phyloP scores from a whole-genome alignment of 108 stramenopile species.

The Aurantiochytrium sp. region DNA sequence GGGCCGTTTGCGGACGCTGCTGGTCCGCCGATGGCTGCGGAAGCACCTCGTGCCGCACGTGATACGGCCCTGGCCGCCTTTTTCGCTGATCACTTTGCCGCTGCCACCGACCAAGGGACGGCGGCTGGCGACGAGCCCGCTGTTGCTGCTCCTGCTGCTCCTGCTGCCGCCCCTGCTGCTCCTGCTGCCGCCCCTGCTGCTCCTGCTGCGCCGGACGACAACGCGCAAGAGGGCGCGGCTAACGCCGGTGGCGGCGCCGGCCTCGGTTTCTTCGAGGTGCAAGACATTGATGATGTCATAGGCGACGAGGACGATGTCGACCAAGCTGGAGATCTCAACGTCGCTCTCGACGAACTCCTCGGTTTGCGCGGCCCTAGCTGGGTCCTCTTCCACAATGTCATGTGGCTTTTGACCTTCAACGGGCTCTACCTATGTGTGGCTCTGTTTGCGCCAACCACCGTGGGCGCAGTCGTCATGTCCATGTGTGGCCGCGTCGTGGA shows the following conservation, averaged over 20 bases:
- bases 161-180: no score
- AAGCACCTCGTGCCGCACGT: no score
- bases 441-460: conserved; percentile 3
- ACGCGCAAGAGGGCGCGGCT: no score
- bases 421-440: conserved; percentile 13
- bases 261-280: neutral
- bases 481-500: neutral
- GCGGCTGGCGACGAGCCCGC: no score
- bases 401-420: conserved; percentile 24
- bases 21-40: no score
- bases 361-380: conserved; percentile 14
- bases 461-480: neutral
- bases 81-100: no score
- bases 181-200: no score
- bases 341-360: conserved; percentile 17
- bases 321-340: neutral
- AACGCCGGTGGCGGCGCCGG: neutral
- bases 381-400: conserved; percentile 24
- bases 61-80: no score
- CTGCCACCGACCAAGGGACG: no score
- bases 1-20: no score
- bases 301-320: neutral
- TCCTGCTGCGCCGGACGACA: no score
- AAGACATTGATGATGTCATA: neutral
- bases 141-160: no score